Evolutionary conservation across 495 filamentous ascomycete genomes (phyloP).

Genomic region (Penicillium robsamsonii): DNA sequence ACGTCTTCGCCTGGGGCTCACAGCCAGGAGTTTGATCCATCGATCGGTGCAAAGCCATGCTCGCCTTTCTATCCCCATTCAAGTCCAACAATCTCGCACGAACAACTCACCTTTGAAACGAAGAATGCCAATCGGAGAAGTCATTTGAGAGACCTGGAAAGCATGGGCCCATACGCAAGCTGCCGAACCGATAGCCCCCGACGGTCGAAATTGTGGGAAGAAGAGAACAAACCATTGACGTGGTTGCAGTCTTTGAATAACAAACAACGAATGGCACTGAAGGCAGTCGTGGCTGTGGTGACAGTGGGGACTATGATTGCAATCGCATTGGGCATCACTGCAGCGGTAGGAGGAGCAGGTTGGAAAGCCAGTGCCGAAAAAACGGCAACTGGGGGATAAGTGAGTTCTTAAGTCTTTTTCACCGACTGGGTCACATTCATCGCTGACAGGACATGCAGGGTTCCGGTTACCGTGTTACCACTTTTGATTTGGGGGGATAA

Average conservation of each 20-base stretch:
- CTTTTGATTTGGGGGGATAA: background rate
- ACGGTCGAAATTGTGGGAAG: constrained; percentile 44
- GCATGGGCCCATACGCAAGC: constrained; percentile 21
- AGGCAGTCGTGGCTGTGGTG: constrained; percentile 54
- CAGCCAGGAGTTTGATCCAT: constrained; percentile 41
- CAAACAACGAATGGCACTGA: constrained; percentile 50
- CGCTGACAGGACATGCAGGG: background rate
- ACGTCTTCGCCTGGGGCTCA: constrained; percentile 24
- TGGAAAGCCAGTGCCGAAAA: constrained; percentile 44
- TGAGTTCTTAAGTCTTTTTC: background rate
- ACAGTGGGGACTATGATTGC: constrained; percentile 59
- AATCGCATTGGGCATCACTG: constrained; percentile 61
- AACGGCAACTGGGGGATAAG: constrained; percentile 20
- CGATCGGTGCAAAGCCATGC: constrained; percentile 48
- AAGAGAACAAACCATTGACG: constrained; percentile 31
- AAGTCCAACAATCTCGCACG: constrained; percentile 47
- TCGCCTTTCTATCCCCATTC: constrained; percentile 61
- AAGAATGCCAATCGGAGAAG: constrained; percentile 28
- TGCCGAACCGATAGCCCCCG: constrained; percentile 22
- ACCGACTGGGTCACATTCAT: background rate
- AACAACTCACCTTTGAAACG: constrained; percentile 39
- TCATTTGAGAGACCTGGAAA: constrained; percentile 33
- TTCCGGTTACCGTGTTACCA: background rate
- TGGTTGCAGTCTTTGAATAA: constrained; percentile 43
- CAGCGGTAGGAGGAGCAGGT: constrained; percentile 57